Conservation (phyloP, 2,329 filamentous ascomycete genomes). For the Cryphonectria radicalis region DNA sequence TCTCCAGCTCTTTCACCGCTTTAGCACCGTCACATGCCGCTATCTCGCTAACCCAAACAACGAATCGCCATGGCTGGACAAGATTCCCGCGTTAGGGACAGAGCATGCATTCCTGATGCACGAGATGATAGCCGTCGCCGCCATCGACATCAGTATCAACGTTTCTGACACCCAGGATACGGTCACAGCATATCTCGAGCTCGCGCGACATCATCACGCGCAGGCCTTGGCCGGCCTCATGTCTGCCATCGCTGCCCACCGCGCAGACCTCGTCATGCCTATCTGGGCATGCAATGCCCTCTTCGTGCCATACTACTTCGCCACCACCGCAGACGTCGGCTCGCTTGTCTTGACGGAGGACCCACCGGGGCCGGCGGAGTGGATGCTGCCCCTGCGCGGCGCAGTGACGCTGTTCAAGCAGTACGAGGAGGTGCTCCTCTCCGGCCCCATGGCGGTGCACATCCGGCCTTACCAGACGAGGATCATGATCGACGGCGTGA, state of each 20-base stretch:
- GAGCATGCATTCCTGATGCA: constrained; percentile 34
- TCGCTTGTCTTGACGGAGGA: constrained; percentile 34
- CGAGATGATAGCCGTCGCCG: constrained; percentile 34
- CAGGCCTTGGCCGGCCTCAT: constrained; percentile 33
- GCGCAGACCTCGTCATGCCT: constrained; percentile 29
- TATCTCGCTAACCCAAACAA: constrained; percentile 31
- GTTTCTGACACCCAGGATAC: constrained; percentile 23
- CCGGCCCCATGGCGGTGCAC: constrained; percentile 30
- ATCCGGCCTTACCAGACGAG: constrained; percentile 25
- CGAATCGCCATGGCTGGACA: constrained; percentile 30
- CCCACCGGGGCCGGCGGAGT: constrained; percentile 32
- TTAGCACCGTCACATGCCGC: constrained; percentile 29
- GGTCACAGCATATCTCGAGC: constrained; percentile 23
- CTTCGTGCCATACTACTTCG: constrained; percentile 35
- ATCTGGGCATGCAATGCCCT: constrained; percentile 36
- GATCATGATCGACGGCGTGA: not conserved
- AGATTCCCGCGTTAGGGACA: constrained; percentile 32
- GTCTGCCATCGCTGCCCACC: constrained; percentile 27
- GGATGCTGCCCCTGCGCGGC: constrained; percentile 34
- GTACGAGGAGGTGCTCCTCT: constrained; percentile 24
- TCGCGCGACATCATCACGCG: constrained; percentile 34
- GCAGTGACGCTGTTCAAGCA: constrained; percentile 28
- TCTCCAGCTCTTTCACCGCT: constrained; percentile 35
- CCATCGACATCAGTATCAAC: constrained; percentile 30
- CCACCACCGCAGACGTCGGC: constrained; percentile 31